phyloP scores from a whole-genome alignment of 768 basidiomycete genomes.

The Naganishia kalamii region DNA sequence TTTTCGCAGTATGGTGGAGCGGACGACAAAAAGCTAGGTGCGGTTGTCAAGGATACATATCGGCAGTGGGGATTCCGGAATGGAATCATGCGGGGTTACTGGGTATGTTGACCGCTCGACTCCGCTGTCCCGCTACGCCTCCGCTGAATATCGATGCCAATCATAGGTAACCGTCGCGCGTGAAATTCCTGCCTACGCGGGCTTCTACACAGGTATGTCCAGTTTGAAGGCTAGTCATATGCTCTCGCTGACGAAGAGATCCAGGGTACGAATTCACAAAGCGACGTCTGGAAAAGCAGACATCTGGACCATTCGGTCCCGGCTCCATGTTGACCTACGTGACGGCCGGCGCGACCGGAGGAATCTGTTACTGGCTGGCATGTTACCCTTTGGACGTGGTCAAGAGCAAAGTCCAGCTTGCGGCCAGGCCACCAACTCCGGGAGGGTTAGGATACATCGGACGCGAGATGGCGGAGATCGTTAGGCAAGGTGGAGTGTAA shows the following conservation, averaged over 20 bases:
- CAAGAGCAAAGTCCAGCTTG: slow-evolving; percentile 82
- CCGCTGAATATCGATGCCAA: background rate
- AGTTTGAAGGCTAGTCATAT: background rate
- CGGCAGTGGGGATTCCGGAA: slow-evolving; percentile 71
- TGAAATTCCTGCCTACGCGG: slow-evolving; percentile 95
- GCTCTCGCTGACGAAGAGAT: slow-evolving; percentile 14
- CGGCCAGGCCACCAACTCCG: slow-evolving; percentile 59
- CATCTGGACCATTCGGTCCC: slow-evolving; percentile 16
- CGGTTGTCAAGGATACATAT: slow-evolving; percentile 77
- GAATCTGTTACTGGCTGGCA: slow-evolving; percentile 85
- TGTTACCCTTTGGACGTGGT: slow-evolving; percentile 90
- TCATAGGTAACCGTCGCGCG: slow-evolving; percentile 74
- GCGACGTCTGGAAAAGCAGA: slow-evolving; percentile 50
- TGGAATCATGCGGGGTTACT: slow-evolving; percentile 94
- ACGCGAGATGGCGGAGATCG: slow-evolving; percentile 60
- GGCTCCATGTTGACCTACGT: slow-evolving; percentile 28
- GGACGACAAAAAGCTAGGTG: slow-evolving; percentile 68
- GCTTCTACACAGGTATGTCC: slow-evolving; percentile 52
- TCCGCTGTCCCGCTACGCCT: background rate
- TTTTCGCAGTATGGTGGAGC: slow-evolving; percentile 63
- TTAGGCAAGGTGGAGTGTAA: slow-evolving; percentile 67
- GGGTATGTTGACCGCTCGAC: slow-evolving; percentile 55
- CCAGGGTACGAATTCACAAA: slow-evolving; percentile 84
- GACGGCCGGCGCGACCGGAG: slow-evolving; percentile 49
- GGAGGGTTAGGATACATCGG: slow-evolving; percentile 59